These are phyloP conservation scores for Monosporascus sp. DNA, from an alignment of 2,329 filamentous ascomycete genomes.

Conservation along the genomic window DNA sequence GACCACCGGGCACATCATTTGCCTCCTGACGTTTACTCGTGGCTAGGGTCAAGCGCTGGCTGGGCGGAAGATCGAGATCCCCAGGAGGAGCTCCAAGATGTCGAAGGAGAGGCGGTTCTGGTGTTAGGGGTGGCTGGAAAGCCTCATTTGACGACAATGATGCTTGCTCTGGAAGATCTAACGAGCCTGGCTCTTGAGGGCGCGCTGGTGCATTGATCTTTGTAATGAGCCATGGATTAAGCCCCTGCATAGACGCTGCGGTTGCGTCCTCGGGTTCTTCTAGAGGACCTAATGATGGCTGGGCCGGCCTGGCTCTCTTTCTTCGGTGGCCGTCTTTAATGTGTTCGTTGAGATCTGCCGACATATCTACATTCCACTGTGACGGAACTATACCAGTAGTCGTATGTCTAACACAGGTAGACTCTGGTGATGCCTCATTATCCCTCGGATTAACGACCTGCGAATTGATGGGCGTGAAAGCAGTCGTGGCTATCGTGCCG, in stretches of 20 bases:
- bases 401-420: neutral
- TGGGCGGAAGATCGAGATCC: constrained; percentile 21
- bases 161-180: neutral
- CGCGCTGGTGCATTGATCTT: constrained; percentile 26
- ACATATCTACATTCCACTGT: constrained; percentile 14
- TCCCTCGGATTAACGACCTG: neutral
- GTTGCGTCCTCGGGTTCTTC: neutral
- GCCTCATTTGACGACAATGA: neutral
- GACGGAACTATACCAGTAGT: neutral
- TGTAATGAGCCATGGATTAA: constrained; percentile 36
- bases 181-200: neutral
- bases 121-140: constrained; percentile 9
- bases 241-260: constrained; percentile 4
- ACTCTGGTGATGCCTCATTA: neutral
- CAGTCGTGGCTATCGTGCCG: neutral
- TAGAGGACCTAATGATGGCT: neutral
- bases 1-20: constrained; percentile 12
- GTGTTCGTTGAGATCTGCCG: constrained; percentile 13
- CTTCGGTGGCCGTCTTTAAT: neutral
- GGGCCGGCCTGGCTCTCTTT: neutral
- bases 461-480: constrained; percentile 2
- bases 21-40: neutral
- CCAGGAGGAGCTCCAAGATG: constrained; percentile 20
- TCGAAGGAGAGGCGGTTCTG: constrained; percentile 23
- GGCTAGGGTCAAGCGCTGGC: constrained; percentile 6